phyloP scores from a whole-genome alignment of 805 yeast genomes.

The Peterozyma xylosa region DNA sequence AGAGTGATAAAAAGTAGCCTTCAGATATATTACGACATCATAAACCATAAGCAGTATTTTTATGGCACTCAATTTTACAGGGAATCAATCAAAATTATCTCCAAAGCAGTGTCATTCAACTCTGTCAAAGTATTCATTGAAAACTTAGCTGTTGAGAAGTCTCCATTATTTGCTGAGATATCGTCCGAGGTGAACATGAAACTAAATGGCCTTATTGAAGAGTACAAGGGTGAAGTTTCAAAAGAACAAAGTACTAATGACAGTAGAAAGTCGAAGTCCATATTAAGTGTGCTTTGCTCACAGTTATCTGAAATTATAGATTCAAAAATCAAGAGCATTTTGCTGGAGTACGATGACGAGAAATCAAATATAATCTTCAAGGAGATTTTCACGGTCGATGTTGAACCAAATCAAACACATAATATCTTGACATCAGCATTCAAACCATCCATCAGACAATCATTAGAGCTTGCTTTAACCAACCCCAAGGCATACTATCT shows the following conservation, averaged over 20 bases:
- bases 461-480: conserved; percentile 30
- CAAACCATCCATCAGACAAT: conserved; percentile 35
- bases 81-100: conserved; percentile 1
- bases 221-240: not conserved
- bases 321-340: not conserved
- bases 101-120: not conserved
- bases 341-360: not conserved
- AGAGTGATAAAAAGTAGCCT: not conserved
- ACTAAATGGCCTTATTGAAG: not conserved
- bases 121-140: conserved; percentile 1
- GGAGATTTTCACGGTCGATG: conserved; percentile 35
- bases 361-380: conserved; percentile 19
- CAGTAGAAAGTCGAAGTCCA: not conserved
- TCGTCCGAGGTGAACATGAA: not conserved
- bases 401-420: conserved; percentile 4
- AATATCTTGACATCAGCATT: conserved; percentile 23
- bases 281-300: not conserved
- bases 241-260: not conserved
- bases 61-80: conserved; percentile 2
- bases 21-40: conserved; percentile 2
- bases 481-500: conserved; percentile 25
- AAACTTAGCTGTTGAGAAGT: not conserved
- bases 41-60: conserved; percentile 1
- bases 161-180: not conserved
- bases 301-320: conserved; percentile 2